Base-by-base conservation (phyloP, 2,329 filamentous ascomycete species). In the Phyllosticta ampelicida region DNA sequence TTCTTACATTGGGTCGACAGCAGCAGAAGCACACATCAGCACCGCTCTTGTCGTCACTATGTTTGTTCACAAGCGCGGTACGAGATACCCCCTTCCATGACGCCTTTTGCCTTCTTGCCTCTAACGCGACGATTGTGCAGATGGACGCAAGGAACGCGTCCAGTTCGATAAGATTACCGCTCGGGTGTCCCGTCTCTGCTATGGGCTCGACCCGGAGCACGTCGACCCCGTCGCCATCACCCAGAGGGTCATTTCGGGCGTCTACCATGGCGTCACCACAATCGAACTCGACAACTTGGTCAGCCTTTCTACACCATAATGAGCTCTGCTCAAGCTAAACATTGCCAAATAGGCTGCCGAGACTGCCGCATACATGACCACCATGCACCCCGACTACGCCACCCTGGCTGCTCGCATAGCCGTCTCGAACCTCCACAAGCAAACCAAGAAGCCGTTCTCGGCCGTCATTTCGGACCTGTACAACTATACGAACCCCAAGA, bases 151-250 rank as follows among this genome's bases (percentile, higher is more conserved):
- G 80, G 94, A 99, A 83, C 94, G 94, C 75, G 94, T 99, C 64
- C 94, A 99, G 75, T 99, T 99, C 80, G 94, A 99, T 82, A 99
- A 99, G 80, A 99, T 99, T 83, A 97, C 94, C 70, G 94, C 94
- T 68, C 90, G 94, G 76, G 94, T 99, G 66, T 97, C 94, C 52
- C 86, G 94, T 70, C 81, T 99, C 71, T 99, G 94, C 83, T 99
- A 99, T 75, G 92, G 92, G 65, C 86, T 99, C 60, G 94, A 99
- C 72, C 84, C 88, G 54, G 92, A 89, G 66, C 94, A 99, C 79
- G 89, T 99, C 69, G 94, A 99, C 77, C 90, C 94, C 59, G 94
- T 95, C 64, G 90, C 92, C 70, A 99, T 99, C 73, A 99, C 94
- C 61, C 91, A 96, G 78, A 99, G 97, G 78, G 94, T 99, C 75